phyloP scores from a whole-genome alignment of 2,329 filamentous ascomycete genomes.

The Trichoderma semiorbis region DNA sequence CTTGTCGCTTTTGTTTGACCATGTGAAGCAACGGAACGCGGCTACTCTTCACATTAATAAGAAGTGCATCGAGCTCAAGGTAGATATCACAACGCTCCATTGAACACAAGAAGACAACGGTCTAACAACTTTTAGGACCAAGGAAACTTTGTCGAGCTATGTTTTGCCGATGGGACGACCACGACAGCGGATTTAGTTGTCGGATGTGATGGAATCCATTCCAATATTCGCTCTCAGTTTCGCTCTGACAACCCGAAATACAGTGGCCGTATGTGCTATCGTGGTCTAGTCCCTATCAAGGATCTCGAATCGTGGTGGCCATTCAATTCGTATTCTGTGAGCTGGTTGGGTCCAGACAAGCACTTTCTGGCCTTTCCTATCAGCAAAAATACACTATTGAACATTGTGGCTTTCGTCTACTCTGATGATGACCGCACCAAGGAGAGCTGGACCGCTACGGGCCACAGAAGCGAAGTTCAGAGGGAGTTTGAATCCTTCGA shows the following conservation, averaged over 20 bases:
- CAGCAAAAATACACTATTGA: background rate
- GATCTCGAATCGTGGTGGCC: conserved; percentile 10
- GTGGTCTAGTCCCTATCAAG: conserved; percentile 5
- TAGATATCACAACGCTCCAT: background rate
- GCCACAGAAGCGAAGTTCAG: conserved; percentile 6
- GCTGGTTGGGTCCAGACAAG: conserved; percentile 8
- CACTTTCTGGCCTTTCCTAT: conserved; percentile 13
- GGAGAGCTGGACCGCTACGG: conserved; percentile 2
- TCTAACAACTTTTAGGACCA: background rate
- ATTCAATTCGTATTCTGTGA: background rate
- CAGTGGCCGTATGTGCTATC: conserved; percentile 11
- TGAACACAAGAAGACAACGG: no score
- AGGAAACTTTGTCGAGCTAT: conserved; percentile 2
- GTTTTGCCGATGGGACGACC: conserved; percentile 19
- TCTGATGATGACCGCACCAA: conserved; percentile 7
- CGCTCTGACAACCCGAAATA: conserved; percentile 11
- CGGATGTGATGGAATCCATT: conserved; percentile 26
- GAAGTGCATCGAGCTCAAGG: conserved; percentile 2
- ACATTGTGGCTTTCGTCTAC: conserved; percentile 12
- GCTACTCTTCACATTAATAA: conserved; percentile 3
- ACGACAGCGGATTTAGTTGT: conserved; percentile 22
- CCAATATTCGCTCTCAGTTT: conserved; percentile 13
- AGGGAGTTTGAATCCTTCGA: background rate
- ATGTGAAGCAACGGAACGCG: conserved; percentile 5
- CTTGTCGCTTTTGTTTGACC: background rate